phyloP scores from a whole-genome alignment of 164 flowering plant genomes.

The Houttuynia cordata region DNA sequence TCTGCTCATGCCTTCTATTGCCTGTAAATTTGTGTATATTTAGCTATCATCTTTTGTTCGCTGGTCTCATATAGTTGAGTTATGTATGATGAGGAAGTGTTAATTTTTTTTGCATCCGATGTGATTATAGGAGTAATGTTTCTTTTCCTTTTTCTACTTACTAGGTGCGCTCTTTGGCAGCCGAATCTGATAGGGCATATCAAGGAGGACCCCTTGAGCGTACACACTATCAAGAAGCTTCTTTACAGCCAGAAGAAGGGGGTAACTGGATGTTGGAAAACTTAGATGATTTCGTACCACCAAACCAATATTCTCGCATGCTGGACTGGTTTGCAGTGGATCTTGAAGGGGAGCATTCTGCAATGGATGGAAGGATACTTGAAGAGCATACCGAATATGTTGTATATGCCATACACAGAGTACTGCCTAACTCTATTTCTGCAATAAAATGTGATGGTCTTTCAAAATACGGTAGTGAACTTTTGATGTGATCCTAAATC shows the following conservation, averaged over 20 bases:
- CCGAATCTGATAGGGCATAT: conserved; percentile 94
- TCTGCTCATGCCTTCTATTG: too few species aligned
- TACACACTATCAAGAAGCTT: conserved; percentile 58
- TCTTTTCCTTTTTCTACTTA: neutral
- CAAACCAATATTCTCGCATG: conserved; percentile 48
- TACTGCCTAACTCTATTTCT: conserved; percentile 18
- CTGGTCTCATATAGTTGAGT: too few species aligned
- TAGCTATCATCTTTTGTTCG: too few species aligned
- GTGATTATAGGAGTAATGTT: too few species aligned
- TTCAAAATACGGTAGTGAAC: too few species aligned
- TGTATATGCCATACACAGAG: conserved; percentile 90
- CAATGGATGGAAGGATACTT: conserved; percentile 93
- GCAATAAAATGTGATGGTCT: neutral
- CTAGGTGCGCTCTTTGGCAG: conserved; percentile 91
- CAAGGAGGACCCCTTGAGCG: conserved; percentile 85
- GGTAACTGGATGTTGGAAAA: conserved; percentile 18
- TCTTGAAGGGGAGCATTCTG: conserved; percentile 99
- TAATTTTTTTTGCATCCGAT: too few species aligned
- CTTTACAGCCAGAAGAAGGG: conserved; percentile 35
- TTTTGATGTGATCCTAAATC: neutral
- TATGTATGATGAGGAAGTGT: too few species aligned
- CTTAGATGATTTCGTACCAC: conserved; percentile 25
- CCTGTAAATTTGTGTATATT: too few species aligned
- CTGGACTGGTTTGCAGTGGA: conserved; percentile 99
- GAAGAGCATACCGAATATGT: conserved; percentile 98